phyloP scores from a whole-genome alignment of 192 early-diverging fungal genomes.

The Coemansia sp. region DNA sequence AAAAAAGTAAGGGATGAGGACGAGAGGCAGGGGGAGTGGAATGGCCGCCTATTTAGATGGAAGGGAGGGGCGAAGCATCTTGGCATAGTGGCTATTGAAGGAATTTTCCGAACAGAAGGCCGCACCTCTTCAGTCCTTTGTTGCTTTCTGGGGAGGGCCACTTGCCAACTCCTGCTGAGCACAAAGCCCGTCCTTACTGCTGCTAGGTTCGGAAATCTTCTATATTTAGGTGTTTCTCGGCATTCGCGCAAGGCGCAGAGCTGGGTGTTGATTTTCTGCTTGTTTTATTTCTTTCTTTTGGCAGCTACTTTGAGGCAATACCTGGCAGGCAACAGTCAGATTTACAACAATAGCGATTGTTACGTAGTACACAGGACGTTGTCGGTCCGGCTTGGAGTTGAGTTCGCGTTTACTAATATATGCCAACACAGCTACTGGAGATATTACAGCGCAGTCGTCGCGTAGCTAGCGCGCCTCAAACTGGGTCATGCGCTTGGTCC shows the following conservation, averaged over 20 bases:
- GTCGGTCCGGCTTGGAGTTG: not conserved
- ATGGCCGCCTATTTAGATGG: not conserved
- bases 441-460: not conserved
- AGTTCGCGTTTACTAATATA: not conserved
- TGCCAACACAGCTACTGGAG: not conserved
- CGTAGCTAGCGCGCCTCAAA: constrained; percentile 89
- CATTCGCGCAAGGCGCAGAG: not conserved
- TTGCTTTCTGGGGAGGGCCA: not conserved
- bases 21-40: not conserved
- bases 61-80: not conserved
- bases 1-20: not conserved
- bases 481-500: constrained; percentile 92
- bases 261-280: not conserved
- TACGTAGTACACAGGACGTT: not conserved
- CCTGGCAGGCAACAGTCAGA: not conserved
- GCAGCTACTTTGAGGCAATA: not conserved
- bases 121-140: not conserved
- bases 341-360: too few species aligned
- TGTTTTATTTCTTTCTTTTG: not conserved
- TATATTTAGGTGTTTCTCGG: not conserved
- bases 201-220: not conserved
- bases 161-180: too few species aligned
- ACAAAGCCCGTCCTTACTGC: too few species aligned
- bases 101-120: not conserved
- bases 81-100: not conserved